Base-by-base conservation (phyloP, 768 basidiomycete species). In the Trametes cinnabarina region DNA sequence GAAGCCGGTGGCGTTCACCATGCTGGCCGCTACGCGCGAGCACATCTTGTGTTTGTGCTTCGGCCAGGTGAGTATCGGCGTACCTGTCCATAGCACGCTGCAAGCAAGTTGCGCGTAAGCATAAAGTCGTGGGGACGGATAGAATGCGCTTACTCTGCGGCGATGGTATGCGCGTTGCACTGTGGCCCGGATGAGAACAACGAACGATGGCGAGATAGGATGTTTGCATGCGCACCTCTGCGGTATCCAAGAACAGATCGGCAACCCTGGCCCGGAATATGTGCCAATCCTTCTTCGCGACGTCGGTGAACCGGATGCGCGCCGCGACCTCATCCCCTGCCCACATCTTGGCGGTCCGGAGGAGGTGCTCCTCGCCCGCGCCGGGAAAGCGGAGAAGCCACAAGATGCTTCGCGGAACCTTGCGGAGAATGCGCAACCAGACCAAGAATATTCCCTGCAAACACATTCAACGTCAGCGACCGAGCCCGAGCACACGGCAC, bases 161-260 rank as follows among this genome's bases (percentile, higher is more conserved):
- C 77, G 37, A 79, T 75, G 4, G 80, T 82, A 52, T 82, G 80
- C 17, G 81, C 80, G 56, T 78, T 81, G 64, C 80, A 81, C 79
- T 81, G 50, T 34, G n/a, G n/a, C n/a, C n/a, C n/a, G n/a, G n/a
- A n/a, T n/a, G n/a, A n/a, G n/a, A n/a, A n/a, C n/a, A n/a, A n/a
- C n/a, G n/a, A n/a, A n/a, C n/a, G n/a, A n/a, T n/a, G n/a, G n/a
- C n/a, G n/a, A n/a, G n/a, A n/a, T n/a, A n/a, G n/a, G n/a, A n/a
- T n/a, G n/a, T n/a, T n/a, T n/a, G n/a, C n/a, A n/a, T 3, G 56
- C 74, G 12, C 37, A 77, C 79, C 73, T 82, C 81, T 6, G 75
- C 74, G 3, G 80, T 82, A 62, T 82, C 80, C n/a, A 82, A 68
- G 60, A 80, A 76, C 9, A 82, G 68, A 59, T 82, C 80, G 4